A percentile compares a stretch with the other conserved stretches of the same genome.
Evolutionary conservation across 768 basidiomycete species (phyloP).

Genomic region (Cantharellus anzutake): DNA sequence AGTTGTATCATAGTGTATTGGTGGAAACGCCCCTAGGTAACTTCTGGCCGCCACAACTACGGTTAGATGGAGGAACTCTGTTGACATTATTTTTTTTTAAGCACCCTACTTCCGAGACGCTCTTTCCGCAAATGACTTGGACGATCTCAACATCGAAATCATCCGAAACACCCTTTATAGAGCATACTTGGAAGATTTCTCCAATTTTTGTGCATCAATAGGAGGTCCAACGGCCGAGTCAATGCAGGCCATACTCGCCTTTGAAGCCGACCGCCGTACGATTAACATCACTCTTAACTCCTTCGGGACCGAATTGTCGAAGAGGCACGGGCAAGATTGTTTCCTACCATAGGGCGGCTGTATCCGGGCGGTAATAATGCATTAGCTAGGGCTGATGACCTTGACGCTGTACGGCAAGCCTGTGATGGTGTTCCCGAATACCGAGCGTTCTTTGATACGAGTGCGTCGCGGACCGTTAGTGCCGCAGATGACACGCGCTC

Average conservation of each 20-base stretch:
- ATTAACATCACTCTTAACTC: constrained; percentile 99
- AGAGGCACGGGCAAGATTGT: constrained; percentile 90
- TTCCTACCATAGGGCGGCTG: constrained; percentile 82
- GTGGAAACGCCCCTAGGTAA: constrained; percentile 93
- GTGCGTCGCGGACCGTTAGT: constrained; percentile 15
- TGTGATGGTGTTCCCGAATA: constrained; percentile 85
- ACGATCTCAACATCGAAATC: constrained; percentile 98
- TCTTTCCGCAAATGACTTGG: constrained; percentile 84
- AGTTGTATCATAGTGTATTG: constrained; percentile 88
- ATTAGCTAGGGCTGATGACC: constrained; percentile 83
- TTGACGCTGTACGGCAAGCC: constrained; percentile 76
- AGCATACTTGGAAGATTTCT: constrained; percentile 95
- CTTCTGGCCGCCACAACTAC: constrained; percentile 14
- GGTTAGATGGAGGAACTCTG: constrained; percentile 2
- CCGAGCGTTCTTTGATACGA: constrained; percentile 64
- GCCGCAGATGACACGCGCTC: constrained; percentile 15
- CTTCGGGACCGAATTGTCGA: constrained; percentile 83
- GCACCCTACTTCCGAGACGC: constrained; percentile 97
- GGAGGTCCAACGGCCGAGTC: constrained; percentile 76
- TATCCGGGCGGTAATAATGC: constrained; percentile 93
- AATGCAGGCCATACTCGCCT: constrained; percentile 81
- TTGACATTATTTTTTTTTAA: constrained; percentile 10
- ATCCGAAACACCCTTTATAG: constrained; percentile 99
- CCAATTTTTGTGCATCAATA: constrained; percentile 59
- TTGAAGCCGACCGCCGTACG: constrained; percentile 92